A percentile compares a stretch with the other conserved stretches of the same genome.
Conservation (phyloP, 257 asterid genomes). For the Fraxinus pennsylvanica region DNA sequence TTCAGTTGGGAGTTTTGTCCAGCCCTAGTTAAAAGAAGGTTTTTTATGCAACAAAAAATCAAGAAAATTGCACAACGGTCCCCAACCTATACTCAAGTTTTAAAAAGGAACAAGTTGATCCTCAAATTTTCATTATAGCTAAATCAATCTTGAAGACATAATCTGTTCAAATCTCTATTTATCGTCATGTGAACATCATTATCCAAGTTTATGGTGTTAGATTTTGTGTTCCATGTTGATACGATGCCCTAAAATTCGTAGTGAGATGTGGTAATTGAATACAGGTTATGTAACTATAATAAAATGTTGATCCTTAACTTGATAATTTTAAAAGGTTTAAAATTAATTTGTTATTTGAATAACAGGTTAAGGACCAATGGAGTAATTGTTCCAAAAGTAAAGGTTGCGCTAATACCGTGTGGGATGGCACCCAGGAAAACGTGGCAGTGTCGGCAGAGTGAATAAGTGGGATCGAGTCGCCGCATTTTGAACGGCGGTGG, state of each 20-base stretch:
- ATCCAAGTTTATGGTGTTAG: background rate
- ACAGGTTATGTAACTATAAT: too few species aligned
- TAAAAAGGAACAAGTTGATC: background rate
- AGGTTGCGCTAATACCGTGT: background rate
- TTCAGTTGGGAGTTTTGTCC: too few species aligned
- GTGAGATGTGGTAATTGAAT: too few species aligned
- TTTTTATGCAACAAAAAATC: background rate
- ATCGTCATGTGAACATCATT: background rate
- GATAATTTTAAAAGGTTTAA: background rate
- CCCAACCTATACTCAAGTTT: background rate
- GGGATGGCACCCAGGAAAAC: background rate
- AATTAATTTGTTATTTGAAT: background rate
- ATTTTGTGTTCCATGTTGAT: background rate
- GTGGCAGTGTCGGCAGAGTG: background rate
- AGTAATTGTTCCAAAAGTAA: background rate
- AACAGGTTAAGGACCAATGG: background rate
- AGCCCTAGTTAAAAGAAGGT: too few species aligned
- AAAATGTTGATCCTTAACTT: background rate
- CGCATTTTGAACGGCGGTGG: conserved; percentile 4
- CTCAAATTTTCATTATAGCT: background rate
- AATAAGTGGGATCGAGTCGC: background rate
- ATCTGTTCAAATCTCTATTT: background rate
- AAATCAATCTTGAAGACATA: background rate
- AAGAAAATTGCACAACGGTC: background rate
- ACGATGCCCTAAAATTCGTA: background rate